Conservation (phyloP, 176 grass and related monocot genomes). For the Raddia distichophylla region DNA sequence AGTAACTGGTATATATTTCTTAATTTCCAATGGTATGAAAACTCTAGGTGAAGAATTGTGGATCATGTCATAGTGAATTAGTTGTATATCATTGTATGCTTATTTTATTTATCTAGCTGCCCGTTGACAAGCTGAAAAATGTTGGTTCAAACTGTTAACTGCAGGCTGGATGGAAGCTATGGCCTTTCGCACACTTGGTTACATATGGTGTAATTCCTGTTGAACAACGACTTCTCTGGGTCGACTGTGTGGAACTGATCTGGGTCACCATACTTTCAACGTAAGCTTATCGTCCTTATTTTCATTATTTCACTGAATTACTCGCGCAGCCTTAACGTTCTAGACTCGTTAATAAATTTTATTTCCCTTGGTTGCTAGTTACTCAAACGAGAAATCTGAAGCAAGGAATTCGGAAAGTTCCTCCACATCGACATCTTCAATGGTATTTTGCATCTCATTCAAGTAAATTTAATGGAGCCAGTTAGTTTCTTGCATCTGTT, state of each 20-base stretch:
- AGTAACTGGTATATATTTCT: not conserved
- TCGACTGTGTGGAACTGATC: conserved; percentile 87
- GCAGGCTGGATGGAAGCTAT: conserved; percentile 96
- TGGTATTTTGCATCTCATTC: conserved; percentile 21
- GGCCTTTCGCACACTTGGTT: conserved; percentile 93
- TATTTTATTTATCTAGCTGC: not conserved
- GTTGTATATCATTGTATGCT: not conserved
- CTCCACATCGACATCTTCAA: conserved; percentile 11
- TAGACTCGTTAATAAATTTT: not conserved
- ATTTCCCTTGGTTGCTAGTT: conserved; percentile 48
- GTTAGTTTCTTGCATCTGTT: not conserved
- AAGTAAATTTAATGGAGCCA: not conserved
- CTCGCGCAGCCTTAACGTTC: not conserved
- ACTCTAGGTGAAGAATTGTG: not conserved
- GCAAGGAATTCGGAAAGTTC: conserved; percentile 66
- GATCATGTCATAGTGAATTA: not conserved
- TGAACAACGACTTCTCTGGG: conserved; percentile 97
- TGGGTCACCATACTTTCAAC: conserved; percentile 98
- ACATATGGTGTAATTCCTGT: conserved; percentile 89
- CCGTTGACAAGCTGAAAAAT: not conserved
- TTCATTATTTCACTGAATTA: not conserved
- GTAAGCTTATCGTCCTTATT: conserved; percentile 47
- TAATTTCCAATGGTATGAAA: not conserved
- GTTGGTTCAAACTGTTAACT: conserved; percentile 28
- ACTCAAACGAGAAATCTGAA: conserved; percentile 96